Evolutionary conservation across 805 yeast species (phyloP).

Genomic region (Metschnikowia borealis): DNA sequence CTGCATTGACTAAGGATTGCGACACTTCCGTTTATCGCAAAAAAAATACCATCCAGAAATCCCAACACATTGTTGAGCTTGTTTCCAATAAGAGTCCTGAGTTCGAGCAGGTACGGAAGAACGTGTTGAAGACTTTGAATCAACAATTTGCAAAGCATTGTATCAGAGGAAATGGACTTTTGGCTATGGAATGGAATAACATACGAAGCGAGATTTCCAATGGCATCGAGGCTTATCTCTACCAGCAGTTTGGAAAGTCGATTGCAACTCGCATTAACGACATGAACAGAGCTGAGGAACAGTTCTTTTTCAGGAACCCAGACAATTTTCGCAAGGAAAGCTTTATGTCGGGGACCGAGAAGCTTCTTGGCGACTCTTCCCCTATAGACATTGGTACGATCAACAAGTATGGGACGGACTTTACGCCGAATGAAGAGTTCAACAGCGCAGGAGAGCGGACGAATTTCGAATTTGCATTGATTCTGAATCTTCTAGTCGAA

Average conservation of each 20-base stretch:
- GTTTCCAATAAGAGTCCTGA: slow-evolving; percentile 26
- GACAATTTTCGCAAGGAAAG: slow-evolving; percentile 9
- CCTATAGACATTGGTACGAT: slow-evolving; percentile 16
- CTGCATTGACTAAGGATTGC: slow-evolving; percentile 15
- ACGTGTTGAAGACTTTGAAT: slow-evolving; percentile 28
- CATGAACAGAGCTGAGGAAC: slow-evolving; percentile 14
- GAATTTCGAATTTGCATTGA: slow-evolving; percentile 24
- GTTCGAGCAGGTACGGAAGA: slow-evolving; percentile 24
- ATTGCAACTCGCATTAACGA: slow-evolving; percentile 8
- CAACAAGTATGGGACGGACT: slow-evolving; percentile 21
- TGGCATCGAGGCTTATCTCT: slow-evolving; percentile 35
- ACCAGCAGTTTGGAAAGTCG: slow-evolving; percentile 31
- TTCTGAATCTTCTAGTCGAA: slow-evolving; percentile 16
- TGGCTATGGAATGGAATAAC: slow-evolving; percentile 43
- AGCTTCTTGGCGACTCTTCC: slow-evolving; percentile 14
- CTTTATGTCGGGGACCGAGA: slow-evolving; percentile 8
- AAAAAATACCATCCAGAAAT: slow-evolving; percentile 18
- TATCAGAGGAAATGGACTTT: slow-evolving; percentile 30
- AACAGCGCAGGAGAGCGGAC: slow-evolving; percentile 30
- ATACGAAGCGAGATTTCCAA: slow-evolving; percentile 33
- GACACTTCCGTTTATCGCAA: slow-evolving; percentile 20
- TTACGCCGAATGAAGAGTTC: slow-evolving; percentile 32
- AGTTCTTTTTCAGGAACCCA: slow-evolving; percentile 10
- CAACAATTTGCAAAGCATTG: slow-evolving; percentile 36
- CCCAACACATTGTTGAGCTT: slow-evolving; percentile 27